Evolutionary conservation across 2,329 filamentous ascomycete genomes (phyloP).

Genomic region (Phoma sp.): DNA sequence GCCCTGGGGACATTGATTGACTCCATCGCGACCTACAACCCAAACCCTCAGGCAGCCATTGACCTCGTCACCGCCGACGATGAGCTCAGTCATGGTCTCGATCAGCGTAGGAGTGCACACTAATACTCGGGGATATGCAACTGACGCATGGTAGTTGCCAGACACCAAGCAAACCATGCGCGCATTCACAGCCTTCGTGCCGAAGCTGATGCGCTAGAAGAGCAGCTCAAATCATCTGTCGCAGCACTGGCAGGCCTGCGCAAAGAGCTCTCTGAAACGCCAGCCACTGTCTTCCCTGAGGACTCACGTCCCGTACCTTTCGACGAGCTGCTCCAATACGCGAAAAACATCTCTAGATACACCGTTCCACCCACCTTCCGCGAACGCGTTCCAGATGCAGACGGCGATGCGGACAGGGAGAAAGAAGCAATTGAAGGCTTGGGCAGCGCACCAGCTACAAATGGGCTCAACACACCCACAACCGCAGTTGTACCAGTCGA

Average conservation of each 20-base stretch:
- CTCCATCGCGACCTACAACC: conserved; percentile 83
- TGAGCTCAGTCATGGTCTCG: conserved; percentile 70
- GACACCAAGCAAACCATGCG: conserved; percentile 76
- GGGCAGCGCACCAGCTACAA: conserved; percentile 35
- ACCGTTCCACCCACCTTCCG: conserved; percentile 72
- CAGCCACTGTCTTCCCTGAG: conserved; percentile 50
- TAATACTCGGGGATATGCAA: not conserved
- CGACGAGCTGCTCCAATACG: conserved; percentile 77
- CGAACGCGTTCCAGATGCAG: conserved; percentile 31
- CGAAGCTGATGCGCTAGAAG: conserved; percentile 70
- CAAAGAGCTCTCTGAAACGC: conserved; percentile 69
- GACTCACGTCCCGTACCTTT: conserved; percentile 64
- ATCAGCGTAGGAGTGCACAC: conserved; percentile 61
- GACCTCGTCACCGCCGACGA: conserved; percentile 76
- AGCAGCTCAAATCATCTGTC: conserved; percentile 75
- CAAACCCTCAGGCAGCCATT: conserved; percentile 70
- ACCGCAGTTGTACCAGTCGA: conserved; percentile 34
- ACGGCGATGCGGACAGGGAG: conserved; percentile 22
- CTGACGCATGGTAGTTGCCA: conserved; percentile 63
- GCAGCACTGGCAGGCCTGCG: conserved; percentile 74
- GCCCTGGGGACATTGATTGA: conserved; percentile 73
- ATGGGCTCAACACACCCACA: conserved; percentile 40
- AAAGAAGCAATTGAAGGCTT: conserved; percentile 28
- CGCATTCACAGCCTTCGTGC: conserved; percentile 74
- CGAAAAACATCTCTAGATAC: conserved; percentile 79